Conservation (phyloP, 495 filamentous ascomycete species). For the Aspergillus avenaceus region DNA sequence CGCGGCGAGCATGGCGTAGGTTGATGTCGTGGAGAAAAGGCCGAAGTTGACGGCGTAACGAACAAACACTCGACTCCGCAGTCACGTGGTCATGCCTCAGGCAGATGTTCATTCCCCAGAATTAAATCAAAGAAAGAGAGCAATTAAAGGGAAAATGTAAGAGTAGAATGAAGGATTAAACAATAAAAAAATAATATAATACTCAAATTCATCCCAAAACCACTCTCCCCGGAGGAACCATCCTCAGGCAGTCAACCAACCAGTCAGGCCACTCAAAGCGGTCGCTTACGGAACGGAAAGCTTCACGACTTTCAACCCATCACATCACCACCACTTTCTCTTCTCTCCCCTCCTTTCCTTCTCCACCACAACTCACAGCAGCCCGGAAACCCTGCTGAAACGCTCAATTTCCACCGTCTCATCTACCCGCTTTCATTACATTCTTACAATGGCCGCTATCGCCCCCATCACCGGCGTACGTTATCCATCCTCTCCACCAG, state of each 20-base stretch:
- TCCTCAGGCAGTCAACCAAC: not conserved
- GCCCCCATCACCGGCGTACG: conserved; percentile 49
- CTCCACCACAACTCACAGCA: conserved; percentile 14
- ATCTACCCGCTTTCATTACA: conserved; percentile 19
- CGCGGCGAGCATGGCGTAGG: conserved; percentile 29
- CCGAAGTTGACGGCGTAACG: conserved; percentile 2
- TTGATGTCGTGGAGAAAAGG: conserved; percentile 3
- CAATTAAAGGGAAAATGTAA: not conserved
- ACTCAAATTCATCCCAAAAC: no score
- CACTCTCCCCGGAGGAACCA: not conserved
- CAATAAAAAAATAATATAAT: not conserved
- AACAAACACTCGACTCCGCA: conserved; percentile 2
- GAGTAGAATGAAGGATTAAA: not conserved
- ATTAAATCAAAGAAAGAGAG: not conserved
- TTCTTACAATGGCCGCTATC: conserved; percentile 40
- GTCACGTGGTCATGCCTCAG: conserved; percentile 15
- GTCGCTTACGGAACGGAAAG: conserved; percentile 42
- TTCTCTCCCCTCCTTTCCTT: conserved; percentile 22
- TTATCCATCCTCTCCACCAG: conserved; percentile 10
- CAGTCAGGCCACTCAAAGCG: conserved; percentile 22
- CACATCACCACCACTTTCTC: conserved; percentile 23
- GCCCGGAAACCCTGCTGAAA: conserved; percentile 13
- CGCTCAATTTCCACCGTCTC: conserved; percentile 2
- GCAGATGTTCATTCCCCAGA: conserved; percentile 2
- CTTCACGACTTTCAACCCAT: conserved; percentile 32